Percentiles rank a stretch among this genome's conserved stretches.
Conservation (phyloP, 2,329 filamentous ascomycete genomes). For the Waltergamsia citrina region DNA sequence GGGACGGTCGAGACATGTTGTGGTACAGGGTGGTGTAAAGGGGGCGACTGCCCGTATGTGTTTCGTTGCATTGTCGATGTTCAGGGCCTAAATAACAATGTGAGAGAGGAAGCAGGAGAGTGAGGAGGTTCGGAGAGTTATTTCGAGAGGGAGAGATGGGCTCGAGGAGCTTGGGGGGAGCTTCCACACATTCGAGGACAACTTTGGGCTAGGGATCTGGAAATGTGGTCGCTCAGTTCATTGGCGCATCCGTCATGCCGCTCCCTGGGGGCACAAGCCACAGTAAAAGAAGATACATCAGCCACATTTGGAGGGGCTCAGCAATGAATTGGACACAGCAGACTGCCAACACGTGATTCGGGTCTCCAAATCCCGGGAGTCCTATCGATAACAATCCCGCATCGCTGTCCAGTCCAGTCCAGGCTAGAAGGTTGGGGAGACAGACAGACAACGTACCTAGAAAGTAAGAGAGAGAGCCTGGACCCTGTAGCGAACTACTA, state of each 20-base stretch:
- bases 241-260: slow-evolving; percentile 10
- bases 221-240: slow-evolving; percentile 22
- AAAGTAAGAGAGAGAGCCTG: too few relatives aligned
- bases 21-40: slow-evolving; percentile 91
- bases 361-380: too few relatives aligned
- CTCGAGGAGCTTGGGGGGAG: background rate
- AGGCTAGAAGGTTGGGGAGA: too few relatives aligned
- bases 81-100: too few relatives aligned
- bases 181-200: background rate
- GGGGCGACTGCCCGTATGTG: slow-evolving; percentile 79
- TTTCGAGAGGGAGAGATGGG: background rate
- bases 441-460: too few relatives aligned
- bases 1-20: slow-evolving; percentile 98
- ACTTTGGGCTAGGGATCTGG: slow-evolving; percentile 12
- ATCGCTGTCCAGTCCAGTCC: too few relatives aligned
- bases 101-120: slow-evolving; percentile 7
- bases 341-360: too few relatives aligned
- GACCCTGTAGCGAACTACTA: too few relatives aligned
- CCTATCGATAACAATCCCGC: too few relatives aligned
- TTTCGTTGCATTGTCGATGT: slow-evolving; percentile 68
- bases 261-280: background rate
- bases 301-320: background rate
- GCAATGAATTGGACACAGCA: too few relatives aligned
- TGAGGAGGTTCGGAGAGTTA: slow-evolving; percentile 1
- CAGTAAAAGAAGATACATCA: background rate